A percentile compares a stretch with the other conserved stretches of the same genome.
Conservation (phyloP, 495 filamentous ascomycete genomes). For the Elasticomyces elasticus region DNA sequence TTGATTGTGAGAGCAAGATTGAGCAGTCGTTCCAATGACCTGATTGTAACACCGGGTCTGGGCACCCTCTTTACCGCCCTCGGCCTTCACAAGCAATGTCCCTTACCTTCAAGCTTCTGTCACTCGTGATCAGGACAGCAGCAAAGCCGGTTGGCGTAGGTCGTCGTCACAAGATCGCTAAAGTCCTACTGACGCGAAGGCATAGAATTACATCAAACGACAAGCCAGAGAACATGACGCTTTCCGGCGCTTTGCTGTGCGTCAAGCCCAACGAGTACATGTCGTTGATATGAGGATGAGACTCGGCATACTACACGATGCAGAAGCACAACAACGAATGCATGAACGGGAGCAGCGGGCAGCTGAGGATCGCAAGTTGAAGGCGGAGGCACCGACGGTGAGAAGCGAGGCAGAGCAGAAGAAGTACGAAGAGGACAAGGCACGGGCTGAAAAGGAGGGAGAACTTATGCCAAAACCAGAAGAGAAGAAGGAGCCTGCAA, state of each 20-base stretch:
- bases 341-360: conserved; percentile 40
- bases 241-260: conserved; percentile 65
- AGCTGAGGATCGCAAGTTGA: conserved; percentile 42
- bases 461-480: conserved; percentile 38
- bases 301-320: conserved; percentile 74
- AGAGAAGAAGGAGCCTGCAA: conserved; percentile 13
- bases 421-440: conserved; percentile 34
- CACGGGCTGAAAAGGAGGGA: conserved; percentile 41
- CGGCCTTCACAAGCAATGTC: conserved; percentile 36
- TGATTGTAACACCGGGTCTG: conserved; percentile 4
- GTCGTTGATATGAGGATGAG: conserved; percentile 88
- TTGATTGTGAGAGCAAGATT: not conserved
- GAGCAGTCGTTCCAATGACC: not conserved
- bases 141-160: conserved; percentile 66
- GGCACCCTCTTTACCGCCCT: conserved; percentile 1
- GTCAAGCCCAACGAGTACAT: conserved; percentile 78
- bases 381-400: conserved; percentile 64
- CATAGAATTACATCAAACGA: conserved; percentile 83
- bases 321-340: conserved; percentile 47
- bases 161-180: not conserved
- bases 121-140: conserved; percentile 56
- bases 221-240: conserved; percentile 91
- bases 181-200: not conserved
- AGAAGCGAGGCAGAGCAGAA: conserved; percentile 66
- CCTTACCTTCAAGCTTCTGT: conserved; percentile 59